phyloP scores from a whole-genome alignment of 176 grass and related monocot genomes.

The Carex cristatella region DNA sequence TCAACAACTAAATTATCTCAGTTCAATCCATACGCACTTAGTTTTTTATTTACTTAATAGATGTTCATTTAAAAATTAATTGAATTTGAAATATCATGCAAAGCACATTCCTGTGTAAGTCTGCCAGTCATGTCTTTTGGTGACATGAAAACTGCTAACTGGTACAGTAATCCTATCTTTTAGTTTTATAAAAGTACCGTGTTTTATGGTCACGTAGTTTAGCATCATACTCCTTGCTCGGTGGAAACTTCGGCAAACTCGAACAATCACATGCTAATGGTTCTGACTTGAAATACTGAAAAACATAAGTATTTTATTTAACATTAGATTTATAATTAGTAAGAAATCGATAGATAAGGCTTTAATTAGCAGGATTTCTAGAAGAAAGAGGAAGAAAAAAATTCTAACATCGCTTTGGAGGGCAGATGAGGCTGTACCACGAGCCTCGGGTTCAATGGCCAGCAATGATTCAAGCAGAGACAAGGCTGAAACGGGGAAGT shows the following conservation, averaged over 20 bases:
- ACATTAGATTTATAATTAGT: conserved; percentile 19
- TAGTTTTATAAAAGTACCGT: conserved; percentile 8
- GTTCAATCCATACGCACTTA: conserved; percentile 1
- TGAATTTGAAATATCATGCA: neutral
- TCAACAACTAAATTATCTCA: conserved; percentile 1
- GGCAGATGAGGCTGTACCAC: conserved; percentile 70
- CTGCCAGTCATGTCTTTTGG: neutral
- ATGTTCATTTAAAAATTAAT: neutral
- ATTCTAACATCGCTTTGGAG: conserved; percentile 66
- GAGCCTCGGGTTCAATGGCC: conserved; percentile 67
- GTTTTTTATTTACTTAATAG: neutral
- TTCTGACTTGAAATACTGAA: conserved; percentile 70
- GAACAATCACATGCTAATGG: conserved; percentile 66
- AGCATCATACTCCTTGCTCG: conserved; percentile 91
- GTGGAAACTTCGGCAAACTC: conserved; percentile 66
- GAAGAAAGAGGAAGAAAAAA: conserved; percentile 7
- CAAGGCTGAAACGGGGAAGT: conserved; percentile 59
- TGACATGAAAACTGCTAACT: neutral
- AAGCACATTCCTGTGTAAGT: conserved; percentile 21
- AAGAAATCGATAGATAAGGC: neutral
- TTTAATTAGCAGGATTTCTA: neutral
- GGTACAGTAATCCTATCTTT: neutral
- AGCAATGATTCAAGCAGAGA: conserved; percentile 63
- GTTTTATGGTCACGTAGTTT: conserved; percentile 67
- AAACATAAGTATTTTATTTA: neutral